Evolutionary conservation across 2,329 filamentous ascomycete genomes (phyloP).

Genomic region (Colletotrichum higginsianum): DNA sequence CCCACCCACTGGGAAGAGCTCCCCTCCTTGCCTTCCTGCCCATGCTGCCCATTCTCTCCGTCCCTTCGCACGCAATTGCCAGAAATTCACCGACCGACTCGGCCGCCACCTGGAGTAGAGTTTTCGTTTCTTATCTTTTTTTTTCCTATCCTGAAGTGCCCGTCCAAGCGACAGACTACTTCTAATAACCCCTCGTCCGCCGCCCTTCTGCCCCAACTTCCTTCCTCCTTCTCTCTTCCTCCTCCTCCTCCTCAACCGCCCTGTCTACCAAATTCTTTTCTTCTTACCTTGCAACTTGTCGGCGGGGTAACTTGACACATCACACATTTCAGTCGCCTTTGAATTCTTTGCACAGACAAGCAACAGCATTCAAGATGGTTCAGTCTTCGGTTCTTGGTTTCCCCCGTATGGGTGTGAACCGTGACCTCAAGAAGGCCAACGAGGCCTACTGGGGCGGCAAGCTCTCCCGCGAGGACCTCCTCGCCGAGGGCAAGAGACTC

Average conservation of each 20-base stretch:
- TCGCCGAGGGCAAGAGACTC: slow-evolving; percentile 96
- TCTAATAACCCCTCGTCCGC: slow-evolving; percentile 38
- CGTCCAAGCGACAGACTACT: slow-evolving; percentile 33
- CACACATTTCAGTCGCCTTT: slow-evolving; percentile 28
- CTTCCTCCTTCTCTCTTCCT: background rate
- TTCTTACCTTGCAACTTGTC: slow-evolving; percentile 33
- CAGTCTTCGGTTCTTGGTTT: slow-evolving; percentile 92
- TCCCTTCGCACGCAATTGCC: slow-evolving; percentile 41
- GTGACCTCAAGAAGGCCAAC: slow-evolving; percentile 99
- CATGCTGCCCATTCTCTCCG: background rate
- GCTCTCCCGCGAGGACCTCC: slow-evolving; percentile 90
- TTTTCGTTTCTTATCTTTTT: slow-evolving; percentile 20
- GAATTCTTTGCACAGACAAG: slow-evolving; percentile 41
- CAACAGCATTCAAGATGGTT: slow-evolving; percentile 67
- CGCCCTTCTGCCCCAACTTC: slow-evolving; percentile 14
- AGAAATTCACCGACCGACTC: slow-evolving; percentile 37
- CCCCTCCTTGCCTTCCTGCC: slow-evolving; percentile 1
- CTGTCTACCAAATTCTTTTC: slow-evolving; percentile 28
- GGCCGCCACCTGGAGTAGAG: slow-evolving; percentile 33
- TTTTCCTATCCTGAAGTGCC: background rate
- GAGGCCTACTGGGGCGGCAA: slow-evolving; percentile 98
- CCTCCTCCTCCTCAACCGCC: slow-evolving; percentile 24
- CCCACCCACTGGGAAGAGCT: slow-evolving; percentile 33
- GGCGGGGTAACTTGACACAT: slow-evolving; percentile 35
- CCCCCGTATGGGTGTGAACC: slow-evolving; percentile 97